These are phyloP conservation scores for Solanum clarkiae DNA, from an alignment of 257 asterid species.

Conservation along the genomic window DNA sequence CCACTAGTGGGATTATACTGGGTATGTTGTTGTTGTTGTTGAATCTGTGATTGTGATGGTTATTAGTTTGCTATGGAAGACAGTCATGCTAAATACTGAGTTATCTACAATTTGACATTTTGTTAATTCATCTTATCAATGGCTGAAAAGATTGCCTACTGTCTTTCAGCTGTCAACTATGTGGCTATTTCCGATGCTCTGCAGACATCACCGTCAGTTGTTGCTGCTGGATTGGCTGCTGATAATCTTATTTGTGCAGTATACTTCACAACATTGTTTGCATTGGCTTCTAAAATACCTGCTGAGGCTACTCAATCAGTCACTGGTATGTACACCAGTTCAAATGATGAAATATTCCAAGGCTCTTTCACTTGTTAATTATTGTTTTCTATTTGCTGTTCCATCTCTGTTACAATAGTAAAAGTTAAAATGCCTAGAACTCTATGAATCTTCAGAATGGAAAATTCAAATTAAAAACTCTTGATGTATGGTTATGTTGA, in stretches of 20 bases:
- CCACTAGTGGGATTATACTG: too few species aligned
- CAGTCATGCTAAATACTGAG: not conserved
- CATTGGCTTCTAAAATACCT: constrained; percentile 73
- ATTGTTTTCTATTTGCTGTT: not conserved
- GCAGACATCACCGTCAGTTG: constrained; percentile 67
- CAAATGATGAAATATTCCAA: not conserved
- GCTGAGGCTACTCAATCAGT: constrained; percentile 43
- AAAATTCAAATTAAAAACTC: not conserved
- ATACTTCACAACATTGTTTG: constrained; percentile 71
- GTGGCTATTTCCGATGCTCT: constrained; percentile 93
- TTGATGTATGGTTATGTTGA: not conserved
- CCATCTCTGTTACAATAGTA: not conserved
- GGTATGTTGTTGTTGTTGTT: too few species aligned
- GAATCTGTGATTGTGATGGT: not conserved
- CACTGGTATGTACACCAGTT: constrained; percentile 25
- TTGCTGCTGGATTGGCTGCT: constrained; percentile 96
- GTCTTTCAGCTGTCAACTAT: constrained; percentile 71
- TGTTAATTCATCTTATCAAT: not conserved
- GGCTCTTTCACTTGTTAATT: not conserved
- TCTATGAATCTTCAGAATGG: not conserved
- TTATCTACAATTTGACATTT: not conserved
- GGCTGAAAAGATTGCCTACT: constrained; percentile 2
- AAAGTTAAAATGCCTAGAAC: not conserved
- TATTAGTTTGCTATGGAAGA: not conserved
- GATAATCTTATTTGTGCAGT: constrained; percentile 93